Base-by-base conservation (phyloP, 208 protist species). In the Trichomonas gallinae region DNA sequence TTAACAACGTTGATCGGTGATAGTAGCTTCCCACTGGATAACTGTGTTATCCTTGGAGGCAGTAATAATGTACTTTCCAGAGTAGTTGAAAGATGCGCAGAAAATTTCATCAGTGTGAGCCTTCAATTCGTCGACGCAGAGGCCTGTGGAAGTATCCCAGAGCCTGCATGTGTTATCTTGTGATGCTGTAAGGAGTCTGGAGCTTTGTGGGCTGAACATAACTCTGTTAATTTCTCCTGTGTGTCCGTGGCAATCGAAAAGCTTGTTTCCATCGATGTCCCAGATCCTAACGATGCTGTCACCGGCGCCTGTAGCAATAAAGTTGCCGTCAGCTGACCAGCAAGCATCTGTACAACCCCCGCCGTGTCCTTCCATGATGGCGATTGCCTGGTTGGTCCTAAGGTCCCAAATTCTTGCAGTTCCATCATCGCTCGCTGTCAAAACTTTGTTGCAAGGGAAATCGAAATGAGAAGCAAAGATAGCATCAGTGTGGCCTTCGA, bases 281-380 rank as follows among this genome's bases (percentile, higher is more conserved):
- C 97, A 98, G 0, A 98, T 96, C 31, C 96, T 96, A 0, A 97
- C 97, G 34, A 97, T 97, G 89, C 96, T 96, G 96, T 98, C 97
- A 23, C 96, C 96, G 40, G 97, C 97, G 0, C 97, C 96, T 8
- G 97, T 97, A 42, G 96, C 97, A 38, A 98, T 96, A 17, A 31
- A 48, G 10, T 49, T 44, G 2, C 51, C 93, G 26, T 96, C 93
- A n/a, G 93, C 46, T 0, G 49, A 83, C 46, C 46, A 96, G 34
- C 26, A n/a, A 23, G 40, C 93, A 34, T 82, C 93, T n/a, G 63
- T 34, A 9, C 63, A 49, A 3, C 26, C 93, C 2, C 34, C 93
- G 21, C 13, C 13, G 36, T 96, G 93, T 42, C 93, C 93, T 3
- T 81, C 36, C 23, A 96, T 23, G 17, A 44, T 49, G 0, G 23